Base-by-base conservation (phyloP, 176 grass and related monocot genomes). In the Triticum monococcum region DNA sequence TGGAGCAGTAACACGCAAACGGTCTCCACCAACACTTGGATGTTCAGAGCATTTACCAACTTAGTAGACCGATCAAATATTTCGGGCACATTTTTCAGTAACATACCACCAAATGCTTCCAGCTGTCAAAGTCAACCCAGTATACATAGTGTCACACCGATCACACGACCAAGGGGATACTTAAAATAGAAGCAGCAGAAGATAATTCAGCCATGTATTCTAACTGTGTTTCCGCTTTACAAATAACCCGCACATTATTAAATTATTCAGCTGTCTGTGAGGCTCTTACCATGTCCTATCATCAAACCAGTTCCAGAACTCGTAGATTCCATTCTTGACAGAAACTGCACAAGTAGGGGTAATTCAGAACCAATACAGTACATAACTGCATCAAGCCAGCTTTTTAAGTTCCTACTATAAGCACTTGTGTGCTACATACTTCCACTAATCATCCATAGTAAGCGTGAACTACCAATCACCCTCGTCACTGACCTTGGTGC, bases 251-350 rank as follows among this genome's bases (percentile, higher is more conserved):
- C 64, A 52, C 18, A 40, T n/a, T 48, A 24, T 9, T 28, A 31
- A 52, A 63, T 3, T 32, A n/a, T 62, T 64, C 14, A 43, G 3
- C 41, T 37, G 13, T 56, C 18, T 22, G 3, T 23, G 9, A 80
- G 25, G 70, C 23, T 62, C 77, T 80, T 93, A 96, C 97, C 97
- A 99, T 67, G 94, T 99, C 80, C 97, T 89, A 72, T 99, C 97
- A 80, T 99, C 97, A 90, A 99, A 99, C 97, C 97, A 99, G 80
- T 99, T 99, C 92, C 97, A 99, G 75, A 96, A 96, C 66, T 99
- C 97, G 3, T 96, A 99, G 86, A 99, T 96, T 82, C 97, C 97
- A 83, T 96, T 99, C 94, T 99, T 99, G 94, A 92, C 71, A 99
- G 79, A 88, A 94, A 99, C 94, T 96, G 90, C 85, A 91, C 86